These are phyloP conservation scores for Saxophila tyrrhenica DNA, from an alignment of 495 filamentous ascomycete genomes.

Conservation along the genomic window DNA sequence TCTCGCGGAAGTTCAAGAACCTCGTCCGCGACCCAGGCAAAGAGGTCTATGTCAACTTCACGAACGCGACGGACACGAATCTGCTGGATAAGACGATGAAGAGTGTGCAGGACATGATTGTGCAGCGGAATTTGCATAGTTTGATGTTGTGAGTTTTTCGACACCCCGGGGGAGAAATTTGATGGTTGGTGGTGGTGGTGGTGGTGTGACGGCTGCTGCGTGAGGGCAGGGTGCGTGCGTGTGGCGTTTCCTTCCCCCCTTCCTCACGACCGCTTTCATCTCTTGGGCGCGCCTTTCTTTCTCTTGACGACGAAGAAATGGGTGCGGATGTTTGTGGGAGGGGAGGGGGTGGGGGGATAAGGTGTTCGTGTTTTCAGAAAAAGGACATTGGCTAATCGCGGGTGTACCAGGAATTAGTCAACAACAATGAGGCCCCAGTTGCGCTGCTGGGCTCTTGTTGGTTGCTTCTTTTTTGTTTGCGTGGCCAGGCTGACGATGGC, in stretches of 20 bases:
- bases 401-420: neutral
- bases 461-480: too few relatives aligned
- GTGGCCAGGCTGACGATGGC: too few relatives aligned
- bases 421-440: neutral
- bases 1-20: slow-evolving; percentile 78
- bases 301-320: neutral
- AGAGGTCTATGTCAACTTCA: slow-evolving; percentile 89
- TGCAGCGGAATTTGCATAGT: slow-evolving; percentile 91
- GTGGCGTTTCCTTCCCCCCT: too few relatives aligned
- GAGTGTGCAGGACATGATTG: slow-evolving; percentile 98
- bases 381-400: too few relatives aligned
- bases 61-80: slow-evolving; percentile 94
- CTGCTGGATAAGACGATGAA: slow-evolving; percentile 94
- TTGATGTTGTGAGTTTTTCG: slow-evolving; percentile 73
- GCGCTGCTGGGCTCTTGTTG: too few relatives aligned
- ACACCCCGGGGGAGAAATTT: slow-evolving; percentile 9
- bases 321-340: neutral
- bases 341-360: neutral
- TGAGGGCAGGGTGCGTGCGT: neutral
- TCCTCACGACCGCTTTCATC: neutral
- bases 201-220: neutral
- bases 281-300: neutral
- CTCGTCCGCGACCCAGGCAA: slow-evolving; percentile 71
- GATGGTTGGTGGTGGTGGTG: too few relatives aligned
- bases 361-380: neutral